Base-by-base conservation (phyloP, 116 monocot genomes). In the Phalaenopsis hybrid region DNA sequence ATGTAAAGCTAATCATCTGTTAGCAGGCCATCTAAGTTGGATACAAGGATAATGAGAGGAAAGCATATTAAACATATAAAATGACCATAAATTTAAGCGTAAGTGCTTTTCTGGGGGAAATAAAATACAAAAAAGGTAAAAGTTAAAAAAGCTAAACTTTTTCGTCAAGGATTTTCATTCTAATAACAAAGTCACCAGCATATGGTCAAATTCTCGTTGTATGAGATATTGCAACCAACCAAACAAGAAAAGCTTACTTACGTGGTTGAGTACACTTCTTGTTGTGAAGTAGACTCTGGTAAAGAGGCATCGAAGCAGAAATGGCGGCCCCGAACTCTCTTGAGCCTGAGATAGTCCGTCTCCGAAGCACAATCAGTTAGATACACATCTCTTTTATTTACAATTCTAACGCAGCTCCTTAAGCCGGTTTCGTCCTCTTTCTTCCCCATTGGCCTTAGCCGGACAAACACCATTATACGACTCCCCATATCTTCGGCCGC, bases 271-370 rank as follows among this genome's bases (percentile, higher is more conserved):
- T 95, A 98, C 23, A 98, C 95, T 75, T 95, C 88, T 67, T 90
- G 89, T 77, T 95, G 98, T 17, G 84, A 78, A 0, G 95, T 87
- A 0, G 89, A 86, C 45, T 95, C 99, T 6, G 88, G 83, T 57
- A 95, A 95, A 0, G 95, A 85, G 31, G 89, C 87, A 57, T 95
- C 99, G 78, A 99, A 99, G 82, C 89, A 95, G 85, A 99, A 99
- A 88, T 95, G 95, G 34, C 93, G 72, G 6, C 93, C 98, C 11
- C 90, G 83, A 20, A 98, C 84, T 72, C 98, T 85, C 77, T 99
- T 95, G 78, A 99, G 86, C 76, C 99, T 81, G 28, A 99, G 89
- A 52, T 99, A 99, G 79, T 99, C 99, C 6, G 78, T 93, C 82
- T 95, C 99, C 0, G 86, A 86, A 5, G 93, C 85, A 33, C 87